Evolutionary conservation across 768 basidiomycete genomes (phyloP), one percentile per base, ranked within the genome.

Genomic region (Strobilomyces confusus): DNA sequence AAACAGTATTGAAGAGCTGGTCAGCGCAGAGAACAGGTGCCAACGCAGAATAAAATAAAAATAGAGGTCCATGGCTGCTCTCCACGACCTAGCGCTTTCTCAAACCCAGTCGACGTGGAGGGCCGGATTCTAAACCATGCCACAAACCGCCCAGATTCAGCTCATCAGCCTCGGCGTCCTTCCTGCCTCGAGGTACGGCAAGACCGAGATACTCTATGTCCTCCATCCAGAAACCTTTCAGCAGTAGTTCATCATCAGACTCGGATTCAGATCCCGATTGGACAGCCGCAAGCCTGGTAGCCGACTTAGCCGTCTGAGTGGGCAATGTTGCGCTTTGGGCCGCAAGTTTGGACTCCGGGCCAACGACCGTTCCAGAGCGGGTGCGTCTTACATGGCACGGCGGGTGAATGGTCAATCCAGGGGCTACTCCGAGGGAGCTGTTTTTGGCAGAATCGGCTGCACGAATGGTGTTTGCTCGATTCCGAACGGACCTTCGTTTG

Each of bases 401-500:
- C 17, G 46, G 49, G 9, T 51, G 34, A 22, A 45, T 26, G 0
- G 45, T 26, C 8, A 13, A 15, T 43, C 29, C 26, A 13, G 55
- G 29, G 29, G 23, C 32, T 42, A 42, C 37, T 49, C 55, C 23
- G 3, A 50, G 29, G 33, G 43, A 34, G 11, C 47, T 50, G 6
- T 58, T 51, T 32, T 57, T 70, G 32, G 57, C 19, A 44, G 71
- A 75, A 56, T 78, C 77, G n/a, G 74, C 80, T 45, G 75, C 79
- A 48, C 73, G 79, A 62, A 75, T 81, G 48, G 76, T 82, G 55
- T 72, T 78, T 23, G 73, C 79, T 17, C 80, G 76, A n/a, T 69
- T 70, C n/a, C 73, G 66, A 46, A 65, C 38, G 15, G 34, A 44
- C 25, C 17, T 41, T 42, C 44, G 49, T 36, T 51, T 56, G 0